These are phyloP conservation scores for Neurospora sublineolata DNA, from an alignment of 495 filamentous ascomycete genomes.

Conservation along the genomic window DNA sequence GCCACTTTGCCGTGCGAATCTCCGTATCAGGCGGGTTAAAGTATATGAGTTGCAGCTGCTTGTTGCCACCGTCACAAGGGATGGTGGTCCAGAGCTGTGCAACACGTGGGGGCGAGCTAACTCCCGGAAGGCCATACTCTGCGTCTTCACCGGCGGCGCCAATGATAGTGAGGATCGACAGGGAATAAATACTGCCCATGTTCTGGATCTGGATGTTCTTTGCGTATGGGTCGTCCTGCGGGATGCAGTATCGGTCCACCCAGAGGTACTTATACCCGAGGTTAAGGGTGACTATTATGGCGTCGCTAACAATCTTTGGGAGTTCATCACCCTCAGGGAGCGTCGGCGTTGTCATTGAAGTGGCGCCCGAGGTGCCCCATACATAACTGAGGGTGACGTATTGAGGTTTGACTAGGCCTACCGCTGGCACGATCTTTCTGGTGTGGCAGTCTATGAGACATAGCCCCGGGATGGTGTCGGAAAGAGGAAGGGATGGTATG, in stretches of 20 bases:
- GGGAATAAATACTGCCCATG: slow-evolving; percentile 21
- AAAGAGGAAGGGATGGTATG: not conserved
- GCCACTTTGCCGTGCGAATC: slow-evolving; percentile 19
- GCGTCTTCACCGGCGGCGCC: slow-evolving; percentile 16
- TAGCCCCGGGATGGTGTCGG: not conserved
- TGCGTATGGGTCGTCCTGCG: slow-evolving; percentile 3
- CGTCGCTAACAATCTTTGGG: not conserved
- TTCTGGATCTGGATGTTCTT: slow-evolving; percentile 16
- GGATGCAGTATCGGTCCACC: slow-evolving; percentile 11
- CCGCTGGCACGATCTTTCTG: not conserved
- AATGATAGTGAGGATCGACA: slow-evolving; percentile 15
- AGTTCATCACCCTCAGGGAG: not conserved
- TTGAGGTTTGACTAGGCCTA: not conserved
- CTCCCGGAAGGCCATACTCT: slow-evolving; percentile 19
- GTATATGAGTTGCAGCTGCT: not conserved
- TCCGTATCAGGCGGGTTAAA: not conserved
- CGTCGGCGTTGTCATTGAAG: not conserved
- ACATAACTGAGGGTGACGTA: not conserved
- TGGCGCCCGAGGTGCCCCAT: not conserved
- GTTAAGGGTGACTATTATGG: not conserved
- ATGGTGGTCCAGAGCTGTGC: not conserved
- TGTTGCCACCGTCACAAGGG: not conserved
- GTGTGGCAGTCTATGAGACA: not conserved
- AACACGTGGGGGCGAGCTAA: slow-evolving; percentile 1
- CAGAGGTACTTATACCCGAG: not conserved